Percentiles rank a stretch among this genome's conserved stretches.
These are phyloP conservation scores for Gyrodon lividus DNA, from an alignment of 768 basidiomycete genomes.

Conservation along the genomic window DNA sequence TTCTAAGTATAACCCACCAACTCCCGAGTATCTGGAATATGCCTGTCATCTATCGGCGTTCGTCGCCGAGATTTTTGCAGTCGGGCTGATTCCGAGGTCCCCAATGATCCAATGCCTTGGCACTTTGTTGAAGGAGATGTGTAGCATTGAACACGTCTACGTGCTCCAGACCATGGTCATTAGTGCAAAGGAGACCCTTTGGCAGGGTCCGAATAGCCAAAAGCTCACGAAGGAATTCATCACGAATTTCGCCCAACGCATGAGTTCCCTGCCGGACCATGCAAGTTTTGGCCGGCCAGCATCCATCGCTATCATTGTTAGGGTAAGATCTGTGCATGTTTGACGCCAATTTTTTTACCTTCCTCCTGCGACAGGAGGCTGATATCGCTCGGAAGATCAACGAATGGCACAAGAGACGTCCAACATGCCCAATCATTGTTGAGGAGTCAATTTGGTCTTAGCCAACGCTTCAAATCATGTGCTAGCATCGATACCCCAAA, in stretches of 20 bases:
- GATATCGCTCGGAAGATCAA: background rate
- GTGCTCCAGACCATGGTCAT: conserved; percentile 20
- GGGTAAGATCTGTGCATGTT: background rate
- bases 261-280: background rate
- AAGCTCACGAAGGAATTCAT: conserved; percentile 4
- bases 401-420: conserved; percentile 1
- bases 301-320: background rate
- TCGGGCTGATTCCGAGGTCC: conserved; percentile 11
- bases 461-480: background rate
- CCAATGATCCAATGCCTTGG: conserved; percentile 23
- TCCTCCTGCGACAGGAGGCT: background rate
- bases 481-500: background rate
- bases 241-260: conserved; percentile 1
- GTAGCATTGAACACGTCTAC: conserved; percentile 28
- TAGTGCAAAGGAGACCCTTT: conserved; percentile 21
- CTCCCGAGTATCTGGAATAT: conserved; percentile 19
- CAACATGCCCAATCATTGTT: background rate
- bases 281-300: conserved; percentile 4
- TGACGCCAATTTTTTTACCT: too few relatives aligned
- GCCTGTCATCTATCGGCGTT: conserved; percentile 23
- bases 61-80: conserved; percentile 29
- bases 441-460: conserved; percentile 2
- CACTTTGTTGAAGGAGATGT: conserved; percentile 22
- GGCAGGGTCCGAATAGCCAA: conserved; percentile 16
- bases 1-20: conserved; percentile 11